Evolutionary conservation across 495 filamentous ascomycete genomes (phyloP).

Genomic region (Hypoxylon crocopeplum): DNA sequence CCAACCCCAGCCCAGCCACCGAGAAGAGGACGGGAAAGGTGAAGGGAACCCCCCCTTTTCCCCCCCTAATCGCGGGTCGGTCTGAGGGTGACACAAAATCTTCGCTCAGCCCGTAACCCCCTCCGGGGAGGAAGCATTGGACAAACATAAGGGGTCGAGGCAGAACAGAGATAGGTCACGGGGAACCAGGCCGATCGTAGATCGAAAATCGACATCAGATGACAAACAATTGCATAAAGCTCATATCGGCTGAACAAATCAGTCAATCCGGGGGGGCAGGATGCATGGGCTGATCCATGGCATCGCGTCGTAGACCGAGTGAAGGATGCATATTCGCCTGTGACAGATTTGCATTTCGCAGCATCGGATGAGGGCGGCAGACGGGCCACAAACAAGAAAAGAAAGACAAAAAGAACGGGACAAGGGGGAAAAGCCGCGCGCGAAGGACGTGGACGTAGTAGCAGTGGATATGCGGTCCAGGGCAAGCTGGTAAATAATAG

Average conservation of each 20-base stretch:
- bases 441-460: constrained; percentile 29
- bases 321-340: constrained; percentile 42
- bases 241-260: constrained; percentile 43
- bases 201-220: constrained; percentile 39
- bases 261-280: constrained; percentile 36
- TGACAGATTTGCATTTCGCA: constrained; percentile 41
- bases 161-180: constrained; percentile 26
- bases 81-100: constrained; percentile 35
- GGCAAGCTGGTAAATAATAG: constrained; percentile 11
- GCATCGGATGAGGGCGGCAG: constrained; percentile 40
- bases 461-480: constrained; percentile 11
- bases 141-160: constrained; percentile 17
- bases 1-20: constrained; percentile 33
- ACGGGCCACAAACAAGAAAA: constrained; percentile 32
- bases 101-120: constrained; percentile 36
- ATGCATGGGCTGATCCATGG: constrained; percentile 40
- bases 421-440: constrained; percentile 8
- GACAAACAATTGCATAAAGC: constrained; percentile 42
- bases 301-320: constrained; percentile 39
- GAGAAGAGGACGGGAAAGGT: constrained; percentile 34
- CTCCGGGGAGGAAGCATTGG: constrained; percentile 18
- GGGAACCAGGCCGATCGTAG: constrained; percentile 27
- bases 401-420: constrained; percentile 9
- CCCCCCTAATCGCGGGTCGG: constrained; percentile 31
- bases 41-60: constrained; percentile 11